Base-by-base conservation (phyloP, 2,329 filamentous ascomycete species). In the Alternaria solani region DNA sequence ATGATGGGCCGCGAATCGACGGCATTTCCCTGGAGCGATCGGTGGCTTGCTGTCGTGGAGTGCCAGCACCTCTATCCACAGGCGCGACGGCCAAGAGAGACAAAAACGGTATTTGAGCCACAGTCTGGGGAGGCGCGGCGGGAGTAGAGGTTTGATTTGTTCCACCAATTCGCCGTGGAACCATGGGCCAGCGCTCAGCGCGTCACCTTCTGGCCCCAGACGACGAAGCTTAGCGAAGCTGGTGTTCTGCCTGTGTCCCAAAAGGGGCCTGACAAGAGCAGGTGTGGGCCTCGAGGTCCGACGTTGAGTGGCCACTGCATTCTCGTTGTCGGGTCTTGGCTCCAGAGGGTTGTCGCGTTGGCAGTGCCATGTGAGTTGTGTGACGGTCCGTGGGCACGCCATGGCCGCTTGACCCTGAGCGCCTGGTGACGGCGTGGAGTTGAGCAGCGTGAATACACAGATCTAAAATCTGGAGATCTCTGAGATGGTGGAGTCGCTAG, bases 21-120 rank as follows among this genome's bases (percentile, higher is more conserved):
- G 25, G 26, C n/a, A 39, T 28, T 47, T 49, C 38, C 18, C 38
- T 34, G 32, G 38, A 43, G 48, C 53, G 34, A 48, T 54, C 25
- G 56, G 58, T 68, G 67, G 65, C 64, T 63, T 63, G 60, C 64
- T 67, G 67, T 63, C 43, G 67, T 68, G 64, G 61, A 67, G 63
- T 60, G 67, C 63, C 69, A 71, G 66, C 69, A 62, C 58, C 48
- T 34, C 55, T 55, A 34, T 55, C 51, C 39, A 36, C 48, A 38
- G 28, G 32, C 30, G 34, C n/a, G 58, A 64, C 53, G 62, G 62
- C 55, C 59, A 64, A 58, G 61, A 61, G 63, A 57, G 66, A 68
- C 65, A 46, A 55, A 63, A 68, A 65, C 56, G 62, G 64, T 59
- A 52, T 12, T 58, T 20, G 58, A 59, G 61, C 55, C 38, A 65